Evolutionary conservation across 768 basidiomycete genomes (phyloP).

Genomic region (Leccinellum luteum): DNA sequence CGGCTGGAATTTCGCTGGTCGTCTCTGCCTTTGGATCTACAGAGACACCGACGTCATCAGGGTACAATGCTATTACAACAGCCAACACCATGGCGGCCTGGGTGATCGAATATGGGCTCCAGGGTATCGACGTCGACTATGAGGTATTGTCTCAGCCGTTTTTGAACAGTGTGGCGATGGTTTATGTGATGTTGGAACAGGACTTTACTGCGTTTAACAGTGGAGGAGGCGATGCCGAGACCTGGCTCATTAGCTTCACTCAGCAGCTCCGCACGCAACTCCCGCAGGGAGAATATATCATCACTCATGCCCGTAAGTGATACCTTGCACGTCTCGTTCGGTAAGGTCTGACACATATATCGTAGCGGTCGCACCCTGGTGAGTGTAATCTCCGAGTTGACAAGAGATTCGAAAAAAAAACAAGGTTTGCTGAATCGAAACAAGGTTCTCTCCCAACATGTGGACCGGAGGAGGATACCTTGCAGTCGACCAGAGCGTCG

Average conservation of each 20-base stretch:
- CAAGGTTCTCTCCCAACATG: slow-evolving; percentile 20
- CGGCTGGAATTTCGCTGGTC: slow-evolving; percentile 55
- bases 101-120: slow-evolving; percentile 45
- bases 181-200: slow-evolving; percentile 10
- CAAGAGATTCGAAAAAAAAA: background rate
- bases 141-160: slow-evolving; percentile 28
- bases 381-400: background rate
- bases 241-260: slow-evolving; percentile 35
- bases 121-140: slow-evolving; percentile 56
- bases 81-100: slow-evolving; percentile 46
- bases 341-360: background rate
- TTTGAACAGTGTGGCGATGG: background rate
- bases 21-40: slow-evolving; percentile 54
- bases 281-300: slow-evolving; percentile 12
- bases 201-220: slow-evolving; percentile 34
- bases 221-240: slow-evolving; percentile 38
- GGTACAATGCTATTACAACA: slow-evolving; percentile 36
- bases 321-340: background rate
- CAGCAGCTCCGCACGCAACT: slow-evolving; percentile 32
- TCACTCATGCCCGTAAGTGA: slow-evolving; percentile 35
- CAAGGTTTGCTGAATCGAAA: background rate
- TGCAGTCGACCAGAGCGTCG: slow-evolving; percentile 36
- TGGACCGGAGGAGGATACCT: slow-evolving; percentile 38
- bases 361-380: slow-evolving; percentile 25
- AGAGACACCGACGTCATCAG: slow-evolving; percentile 40